Conservation (phyloP, 2,329 filamentous ascomycete genomes). For the Berkeleyomyces basicola region DNA sequence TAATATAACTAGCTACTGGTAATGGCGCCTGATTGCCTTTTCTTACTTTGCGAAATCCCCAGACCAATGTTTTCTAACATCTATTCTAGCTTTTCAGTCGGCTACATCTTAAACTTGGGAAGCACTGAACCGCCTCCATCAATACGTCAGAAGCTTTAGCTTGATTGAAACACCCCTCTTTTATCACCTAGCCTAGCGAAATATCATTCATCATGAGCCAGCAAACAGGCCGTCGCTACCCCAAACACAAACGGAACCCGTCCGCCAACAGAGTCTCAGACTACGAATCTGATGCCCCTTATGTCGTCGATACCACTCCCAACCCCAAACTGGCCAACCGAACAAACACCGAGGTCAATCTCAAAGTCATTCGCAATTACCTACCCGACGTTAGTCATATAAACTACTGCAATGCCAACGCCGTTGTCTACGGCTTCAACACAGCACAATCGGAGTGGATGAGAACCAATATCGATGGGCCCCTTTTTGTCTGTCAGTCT, state of each 20-base stretch:
- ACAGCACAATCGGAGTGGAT: constrained; percentile 55
- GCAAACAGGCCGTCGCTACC: constrained; percentile 25
- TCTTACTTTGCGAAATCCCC: not conserved
- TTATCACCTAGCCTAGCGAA: not conserved
- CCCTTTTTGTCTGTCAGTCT: constrained; percentile 50
- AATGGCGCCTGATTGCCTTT: not conserved
- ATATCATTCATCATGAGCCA: constrained; percentile 25
- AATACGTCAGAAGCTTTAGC: not conserved
- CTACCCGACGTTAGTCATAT: constrained; percentile 58
- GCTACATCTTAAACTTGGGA: not conserved
- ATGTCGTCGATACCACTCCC: constrained; percentile 28
- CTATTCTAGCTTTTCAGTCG: not conserved
- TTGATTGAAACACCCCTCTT: not conserved
- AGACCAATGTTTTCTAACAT: not conserved
- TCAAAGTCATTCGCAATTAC: constrained; percentile 68
- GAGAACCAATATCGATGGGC: constrained; percentile 71
- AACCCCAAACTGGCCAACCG: constrained; percentile 36
- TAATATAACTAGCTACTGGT: not conserved
- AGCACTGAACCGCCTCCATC: not conserved
- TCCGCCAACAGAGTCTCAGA: constrained; percentile 32
- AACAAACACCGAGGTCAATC: constrained; percentile 74
- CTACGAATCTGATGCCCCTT: constrained; percentile 49
- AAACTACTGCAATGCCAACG: constrained; percentile 66
- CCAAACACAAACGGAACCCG: constrained; percentile 25
- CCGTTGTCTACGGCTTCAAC: constrained; percentile 70